These are phyloP conservation scores for Sarocladiaceae sp. DNA, from an alignment of 2,329 filamentous ascomycete genomes.

Conservation along the genomic window DNA sequence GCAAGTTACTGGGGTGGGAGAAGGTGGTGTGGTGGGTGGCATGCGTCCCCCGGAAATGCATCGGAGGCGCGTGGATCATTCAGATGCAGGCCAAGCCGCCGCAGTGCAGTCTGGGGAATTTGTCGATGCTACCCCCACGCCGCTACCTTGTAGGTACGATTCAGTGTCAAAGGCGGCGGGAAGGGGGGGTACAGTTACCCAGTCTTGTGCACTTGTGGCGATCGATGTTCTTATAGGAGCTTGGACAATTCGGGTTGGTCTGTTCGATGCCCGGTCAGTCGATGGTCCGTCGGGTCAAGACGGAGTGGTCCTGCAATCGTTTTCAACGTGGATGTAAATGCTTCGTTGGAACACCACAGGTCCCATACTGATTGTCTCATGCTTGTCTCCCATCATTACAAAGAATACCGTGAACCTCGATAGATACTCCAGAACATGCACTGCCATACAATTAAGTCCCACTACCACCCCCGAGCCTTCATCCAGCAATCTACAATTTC, in stretches of 20 bases:
- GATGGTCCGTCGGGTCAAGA: too few species aligned
- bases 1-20: too few species aligned
- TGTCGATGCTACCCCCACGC: slow-evolving; percentile 1
- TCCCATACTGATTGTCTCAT: too few species aligned
- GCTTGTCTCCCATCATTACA: neutral
- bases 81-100: neutral
- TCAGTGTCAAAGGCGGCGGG: too few species aligned
- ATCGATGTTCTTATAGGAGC: neutral
- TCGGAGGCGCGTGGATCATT: neutral
- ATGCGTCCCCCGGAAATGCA: neutral
- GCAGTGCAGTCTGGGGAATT: neutral
- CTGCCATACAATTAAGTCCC: neutral
- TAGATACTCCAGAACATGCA: neutral
- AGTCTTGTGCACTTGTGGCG: neutral
- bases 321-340: too few species aligned
- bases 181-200: neutral
- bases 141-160: too few species aligned
- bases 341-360: neutral
- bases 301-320: too few species aligned
- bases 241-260: too few species aligned
- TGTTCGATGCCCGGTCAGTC: too few species aligned
- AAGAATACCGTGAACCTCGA: neutral
- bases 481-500: slow-evolving; percentile 71
- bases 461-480: slow-evolving; percentile 22
- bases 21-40: neutral